Percentiles rank a stretch among this genome's conserved stretches.
Conservation (phyloP, 495 filamentous ascomycete species). For the Aspergillus kassunensis region DNA sequence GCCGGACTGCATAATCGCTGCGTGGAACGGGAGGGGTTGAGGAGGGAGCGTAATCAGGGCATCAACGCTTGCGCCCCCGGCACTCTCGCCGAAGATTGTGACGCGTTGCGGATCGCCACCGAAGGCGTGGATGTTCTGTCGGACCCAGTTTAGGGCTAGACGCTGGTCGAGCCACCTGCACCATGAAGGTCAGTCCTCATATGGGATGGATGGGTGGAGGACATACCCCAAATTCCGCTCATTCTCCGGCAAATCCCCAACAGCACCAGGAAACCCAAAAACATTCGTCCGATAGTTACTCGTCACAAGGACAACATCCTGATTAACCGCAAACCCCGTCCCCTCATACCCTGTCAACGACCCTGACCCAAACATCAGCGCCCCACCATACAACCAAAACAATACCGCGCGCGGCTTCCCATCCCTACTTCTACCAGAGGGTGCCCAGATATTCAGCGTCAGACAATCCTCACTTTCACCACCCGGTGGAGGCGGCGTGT, state of each 20-base stretch:
- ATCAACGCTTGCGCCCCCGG: conserved; percentile 21
- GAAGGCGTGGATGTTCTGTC: conserved; percentile 27
- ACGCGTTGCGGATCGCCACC: conserved; percentile 27
- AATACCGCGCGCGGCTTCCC: too few relatives aligned
- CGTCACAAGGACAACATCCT: conserved; percentile 26
- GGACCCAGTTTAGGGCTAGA: conserved; percentile 35
- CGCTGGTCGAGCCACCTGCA: conserved; percentile 23
- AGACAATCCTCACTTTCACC: conserved; percentile 43
- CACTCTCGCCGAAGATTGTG: conserved; percentile 19
- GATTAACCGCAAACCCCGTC: conserved; percentile 22
- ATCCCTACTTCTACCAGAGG: too few relatives aligned
- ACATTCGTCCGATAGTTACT: conserved; percentile 33
- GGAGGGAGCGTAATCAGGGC: conserved; percentile 15
- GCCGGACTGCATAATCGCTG: conserved; percentile 26
- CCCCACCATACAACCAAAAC: too few relatives aligned
- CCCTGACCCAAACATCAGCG: too few relatives aligned
- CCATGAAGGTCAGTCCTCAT: neutral
- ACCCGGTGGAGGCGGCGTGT: conserved; percentile 1
- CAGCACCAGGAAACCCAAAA: conserved; percentile 33
- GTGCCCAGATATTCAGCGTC: conserved; percentile 39
- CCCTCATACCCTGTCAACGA: too few relatives aligned
- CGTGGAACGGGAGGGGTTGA: conserved; percentile 21
- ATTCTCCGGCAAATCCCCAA: conserved; percentile 11
- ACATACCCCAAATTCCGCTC: conserved; percentile 25
- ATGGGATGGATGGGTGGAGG: neutral